Conservation (phyloP, 768 basidiomycete genomes). For the Tulasnella sp. region DNA sequence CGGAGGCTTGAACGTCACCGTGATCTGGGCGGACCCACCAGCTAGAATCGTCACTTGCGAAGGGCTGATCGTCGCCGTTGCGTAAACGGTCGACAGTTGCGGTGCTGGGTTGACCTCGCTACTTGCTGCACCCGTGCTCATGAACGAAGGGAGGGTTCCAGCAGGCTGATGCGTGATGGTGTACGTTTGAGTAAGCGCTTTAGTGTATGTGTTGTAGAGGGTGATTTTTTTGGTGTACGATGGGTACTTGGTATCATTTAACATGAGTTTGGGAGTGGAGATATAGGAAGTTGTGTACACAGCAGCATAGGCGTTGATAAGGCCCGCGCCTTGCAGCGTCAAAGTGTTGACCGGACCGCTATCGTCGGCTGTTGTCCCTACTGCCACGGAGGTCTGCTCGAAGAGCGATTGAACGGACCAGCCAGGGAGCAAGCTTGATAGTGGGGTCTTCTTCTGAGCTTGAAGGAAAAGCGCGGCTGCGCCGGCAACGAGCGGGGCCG, state of each 20-base stretch:
- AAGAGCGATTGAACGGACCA: constrained; percentile 7
- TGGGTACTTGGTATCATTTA: constrained; percentile 34
- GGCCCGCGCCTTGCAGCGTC: constrained; percentile 21
- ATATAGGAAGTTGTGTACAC: constrained; percentile 26
- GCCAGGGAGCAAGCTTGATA: neutral
- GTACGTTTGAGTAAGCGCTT: constrained; percentile 34
- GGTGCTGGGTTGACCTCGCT: constrained; percentile 39
- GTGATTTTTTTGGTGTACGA: constrained; percentile 22
- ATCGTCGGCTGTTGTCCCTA: constrained; percentile 12
- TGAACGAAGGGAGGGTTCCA: constrained; percentile 38
- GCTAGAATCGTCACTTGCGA: constrained; percentile 37
- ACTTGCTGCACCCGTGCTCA: constrained; percentile 24
- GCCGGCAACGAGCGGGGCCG: constrained; percentile 20
- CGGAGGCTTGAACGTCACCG: constrained; percentile 40
- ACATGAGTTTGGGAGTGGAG: constrained; percentile 27
- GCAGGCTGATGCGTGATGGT: constrained; percentile 46
- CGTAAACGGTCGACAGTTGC: constrained; percentile 39
- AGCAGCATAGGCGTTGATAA: constrained; percentile 30
- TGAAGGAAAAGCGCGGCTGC: constrained; percentile 19
- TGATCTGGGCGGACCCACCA: constrained; percentile 33
- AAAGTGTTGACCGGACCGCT: constrained; percentile 15
- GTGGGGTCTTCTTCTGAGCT: constrained; percentile 15
- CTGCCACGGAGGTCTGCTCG: constrained; percentile 18
- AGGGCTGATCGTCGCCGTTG: constrained; percentile 39
- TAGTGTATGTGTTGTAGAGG: constrained; percentile 37